Evolutionary conservation across 306 rosid genomes (phyloP), one percentile per base, ranked within the genome.

Genomic region (Biancaea sappan): DNA sequence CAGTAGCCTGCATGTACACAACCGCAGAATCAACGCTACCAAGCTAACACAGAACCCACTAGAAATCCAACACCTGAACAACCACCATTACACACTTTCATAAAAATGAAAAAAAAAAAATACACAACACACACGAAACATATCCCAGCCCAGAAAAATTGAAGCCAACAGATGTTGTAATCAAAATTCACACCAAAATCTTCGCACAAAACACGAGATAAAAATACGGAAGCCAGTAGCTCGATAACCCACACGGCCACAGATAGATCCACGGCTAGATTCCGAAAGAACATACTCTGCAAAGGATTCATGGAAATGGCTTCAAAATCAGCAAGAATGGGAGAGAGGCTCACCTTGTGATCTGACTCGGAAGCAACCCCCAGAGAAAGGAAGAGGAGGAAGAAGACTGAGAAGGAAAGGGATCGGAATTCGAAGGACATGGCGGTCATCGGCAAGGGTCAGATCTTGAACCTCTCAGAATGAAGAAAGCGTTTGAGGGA

Each of bases 351-450:
- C 83, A 95, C 99, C 99, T 86, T 92, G 92, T 95, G 99, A 88
- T 95, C 99, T 71, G 96, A 81, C 74, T 95, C 99, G 40, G 97
- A 79, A 76, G 98, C 92, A 79, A 85, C 57, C 5, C 71, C 63
- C 2, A 76, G 74, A 14, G 88, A 77, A 29, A 79, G 63, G 29
- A 77, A 57, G 46, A 80, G 80, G 43, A 78, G 22, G 46, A 72
- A 16, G 64, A 54, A 3, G 37, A 74, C 3, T 37, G n/a, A 12
- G 83, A 38, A 65, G 43, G 46, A 26, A 10, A 74, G 75, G 61
- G 91, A 91, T 84, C 96, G 88, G 59, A 78, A 80, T 83, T 85
- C 2, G 82, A 86, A 74, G 86, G 81, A 82, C 98, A 90, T 95
- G 88, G 83, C 65, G 81, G 76, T 74, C 86, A 34, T 76, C 79